Evolutionary conservation across 2,329 filamentous ascomycete species (phyloP), one percentile per base, ranked within the genome.

Genomic region (Colletotrichum eleusines): DNA sequence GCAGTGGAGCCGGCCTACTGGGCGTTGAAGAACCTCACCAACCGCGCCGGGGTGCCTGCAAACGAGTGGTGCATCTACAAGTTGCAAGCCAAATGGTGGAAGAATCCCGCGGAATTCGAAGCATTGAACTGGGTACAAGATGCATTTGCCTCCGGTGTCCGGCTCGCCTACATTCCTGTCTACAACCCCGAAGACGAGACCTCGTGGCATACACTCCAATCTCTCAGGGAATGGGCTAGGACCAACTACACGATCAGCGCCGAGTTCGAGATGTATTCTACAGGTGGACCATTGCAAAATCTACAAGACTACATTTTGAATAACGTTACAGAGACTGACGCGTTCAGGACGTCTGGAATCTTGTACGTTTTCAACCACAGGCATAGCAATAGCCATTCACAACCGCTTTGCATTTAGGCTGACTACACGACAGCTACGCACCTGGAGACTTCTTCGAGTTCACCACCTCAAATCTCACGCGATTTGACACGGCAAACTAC

Each of bases 41-140:
- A 65, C n/a, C 40, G 51, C 1, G 62, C 53, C 7, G 62, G 62
- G 3, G 62, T 65, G 9, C 62, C 53, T 35, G 62, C 53, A 2
- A 65, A 65, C 6, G 62, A 65, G 20, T 58, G 62, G 62, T 65
- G 62, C 40, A 58, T 65, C 42, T 65, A 65, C 31, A 65, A 65
- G 62, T n/a, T 65, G 14, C 51, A 65, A 14, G 62, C 62, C 12
- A 26, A n/a, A 40, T 58, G 62, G 62, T 65, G 53, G 62, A 65
- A 58, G 31, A 58, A 11, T 6, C 51, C 53, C 4, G 51, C 20
- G 16, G 51, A 65, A 11, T 58, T 65, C 9, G 62, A 65, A 14
- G 40, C 51, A 5, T 12, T 58, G 28, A 20, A 12, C 8, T 65
- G 62, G 62, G 51, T 64, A 1, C 38, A 38, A 51, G 62, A 64